A percentile compares a stretch with the other conserved stretches of the same genome.
Evolutionary conservation across 169 alveolate genomes (phyloP).

Genomic region (Eimeria acervulina): DNA sequence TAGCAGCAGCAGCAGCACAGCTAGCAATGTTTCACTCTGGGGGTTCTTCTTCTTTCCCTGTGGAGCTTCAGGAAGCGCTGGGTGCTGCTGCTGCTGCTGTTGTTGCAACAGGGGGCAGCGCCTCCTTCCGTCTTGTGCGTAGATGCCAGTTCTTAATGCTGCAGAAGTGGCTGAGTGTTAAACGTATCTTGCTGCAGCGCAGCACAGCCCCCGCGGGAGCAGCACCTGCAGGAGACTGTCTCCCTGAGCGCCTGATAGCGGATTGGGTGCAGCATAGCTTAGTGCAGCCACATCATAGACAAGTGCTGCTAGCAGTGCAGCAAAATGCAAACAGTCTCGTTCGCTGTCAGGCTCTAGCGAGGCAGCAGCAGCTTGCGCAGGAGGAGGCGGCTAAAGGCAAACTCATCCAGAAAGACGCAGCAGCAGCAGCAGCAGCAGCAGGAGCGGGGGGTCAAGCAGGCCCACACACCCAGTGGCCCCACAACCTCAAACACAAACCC

Average conservation of each 20-base stretch:
- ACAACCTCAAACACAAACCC: not conserved
- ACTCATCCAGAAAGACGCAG: too few species aligned
- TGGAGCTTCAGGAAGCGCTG: slow-evolving; percentile 29
- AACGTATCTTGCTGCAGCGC: slow-evolving; percentile 11
- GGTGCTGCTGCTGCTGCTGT: slow-evolving; percentile 59
- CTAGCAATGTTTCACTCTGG: slow-evolving; percentile 60
- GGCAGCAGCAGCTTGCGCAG: slow-evolving; percentile 21
- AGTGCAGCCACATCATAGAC: slow-evolving; percentile 22
- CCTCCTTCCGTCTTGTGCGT: slow-evolving; percentile 56
- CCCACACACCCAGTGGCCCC: not conserved
- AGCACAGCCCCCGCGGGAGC: slow-evolving; percentile 12
- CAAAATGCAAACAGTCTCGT: slow-evolving; percentile 50
- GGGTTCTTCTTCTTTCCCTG: slow-evolving; percentile 50
- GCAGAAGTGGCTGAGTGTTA: slow-evolving; percentile 76
- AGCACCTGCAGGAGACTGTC: not conserved
- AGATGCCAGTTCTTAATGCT: slow-evolving; percentile 72
- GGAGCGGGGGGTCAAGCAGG: not conserved
- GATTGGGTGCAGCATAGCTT: slow-evolving; percentile 69
- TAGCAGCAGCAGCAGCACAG: slow-evolving; percentile 73
- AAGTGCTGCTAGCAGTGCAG: slow-evolving; percentile 62
- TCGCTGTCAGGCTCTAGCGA: slow-evolving; percentile 53
- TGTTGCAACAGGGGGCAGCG: slow-evolving; percentile 65
- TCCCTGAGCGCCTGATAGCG: slow-evolving; percentile 63
- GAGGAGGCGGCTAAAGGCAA: not conserved
- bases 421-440: too few species aligned